Evolutionary conservation across 2,329 filamentous ascomycete species (phyloP).

Genomic region (Helminthosporium solani): DNA sequence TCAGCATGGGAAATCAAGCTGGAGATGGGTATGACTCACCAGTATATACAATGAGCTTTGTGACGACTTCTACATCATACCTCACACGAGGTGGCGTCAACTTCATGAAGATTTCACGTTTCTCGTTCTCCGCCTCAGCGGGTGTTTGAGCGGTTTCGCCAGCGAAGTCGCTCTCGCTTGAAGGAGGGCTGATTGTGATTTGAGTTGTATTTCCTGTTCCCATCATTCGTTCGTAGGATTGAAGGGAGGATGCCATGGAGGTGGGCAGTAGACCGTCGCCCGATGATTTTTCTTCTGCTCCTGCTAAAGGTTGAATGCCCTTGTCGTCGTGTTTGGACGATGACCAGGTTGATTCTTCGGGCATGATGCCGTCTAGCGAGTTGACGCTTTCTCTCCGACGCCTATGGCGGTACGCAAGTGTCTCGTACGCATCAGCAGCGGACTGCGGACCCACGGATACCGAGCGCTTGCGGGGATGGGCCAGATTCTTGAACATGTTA

Average conservation of each 20-base stretch:
- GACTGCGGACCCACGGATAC: conserved; percentile 93
- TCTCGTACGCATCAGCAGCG: conserved; percentile 94
- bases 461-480: conserved; percentile 76
- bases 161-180: conserved; percentile 34
- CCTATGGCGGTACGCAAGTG: conserved; percentile 83
- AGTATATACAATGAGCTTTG: conserved; percentile 91
- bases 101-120: conserved; percentile 74
- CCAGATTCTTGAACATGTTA: conserved; percentile 75
- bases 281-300: conserved; percentile 37
- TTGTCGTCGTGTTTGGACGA: conserved; percentile 12
- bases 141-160: conserved; percentile 26
- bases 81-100: conserved; percentile 84
- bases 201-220: conserved; percentile 56
- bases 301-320: conserved; percentile 31
- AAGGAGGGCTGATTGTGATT: conserved; percentile 23
- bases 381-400: conserved; percentile 61
- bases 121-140: conserved; percentile 40
- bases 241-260: conserved; percentile 51
- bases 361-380: conserved; percentile 37
- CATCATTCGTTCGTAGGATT: conserved; percentile 73
- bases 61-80: conserved; percentile 98
- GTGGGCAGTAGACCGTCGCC: conserved; percentile 50
- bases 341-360: conserved; percentile 27
- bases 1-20: conserved; percentile 4
- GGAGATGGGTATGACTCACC: conserved; percentile 57